Percentiles rank a stretch among this genome's conserved stretches.
These are phyloP conservation scores for Pythium periplocum DNA, from an alignment of 352 stramenopile species.

Conservation along the genomic window DNA sequence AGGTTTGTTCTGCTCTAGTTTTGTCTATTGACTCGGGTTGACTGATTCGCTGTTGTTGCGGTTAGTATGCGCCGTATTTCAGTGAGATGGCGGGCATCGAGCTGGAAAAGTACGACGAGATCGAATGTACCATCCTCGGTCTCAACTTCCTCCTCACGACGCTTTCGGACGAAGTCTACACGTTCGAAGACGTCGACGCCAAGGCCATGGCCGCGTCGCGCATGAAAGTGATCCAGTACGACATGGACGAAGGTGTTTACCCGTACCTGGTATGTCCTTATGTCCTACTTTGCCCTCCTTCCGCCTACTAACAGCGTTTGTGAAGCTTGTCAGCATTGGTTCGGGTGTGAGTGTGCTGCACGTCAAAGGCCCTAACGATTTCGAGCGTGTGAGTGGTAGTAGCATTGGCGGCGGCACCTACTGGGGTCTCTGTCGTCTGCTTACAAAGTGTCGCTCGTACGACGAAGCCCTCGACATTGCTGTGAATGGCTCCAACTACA, in stretches of 20 bases:
- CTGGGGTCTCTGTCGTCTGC: slow-evolving; percentile 95
- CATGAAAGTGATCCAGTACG: slow-evolving; percentile 73
- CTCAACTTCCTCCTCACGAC: slow-evolving; percentile 97
- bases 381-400: slow-evolving; percentile 96
- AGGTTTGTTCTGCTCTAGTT: slow-evolving; percentile 29
- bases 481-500: slow-evolving; percentile 72
- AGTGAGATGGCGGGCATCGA: slow-evolving; percentile 77
- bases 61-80: slow-evolving; percentile 66
- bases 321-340: slow-evolving; percentile 94
- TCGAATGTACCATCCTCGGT: slow-evolving; percentile 95
- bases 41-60: neutral
- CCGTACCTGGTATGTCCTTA: slow-evolving; percentile 64
- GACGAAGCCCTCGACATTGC: slow-evolving; percentile 81
- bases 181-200: slow-evolving; percentile 91
- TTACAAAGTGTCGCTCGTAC: slow-evolving; percentile 87
- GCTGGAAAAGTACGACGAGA: slow-evolving; percentile 89
- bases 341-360: slow-evolving; percentile 97
- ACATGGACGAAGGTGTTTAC: slow-evolving; percentile 76
- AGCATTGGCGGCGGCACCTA: slow-evolving; percentile 99
- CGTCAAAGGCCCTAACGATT: slow-evolving; percentile 91
- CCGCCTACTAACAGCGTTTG: no score
- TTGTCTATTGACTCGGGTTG: slow-evolving; percentile 5
- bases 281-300: no score
- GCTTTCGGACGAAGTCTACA: slow-evolving; percentile 96
- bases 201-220: slow-evolving; percentile 68